These are phyloP conservation scores for Mycena vulgaris DNA, from an alignment of 768 basidiomycete genomes.

Conservation along the genomic window DNA sequence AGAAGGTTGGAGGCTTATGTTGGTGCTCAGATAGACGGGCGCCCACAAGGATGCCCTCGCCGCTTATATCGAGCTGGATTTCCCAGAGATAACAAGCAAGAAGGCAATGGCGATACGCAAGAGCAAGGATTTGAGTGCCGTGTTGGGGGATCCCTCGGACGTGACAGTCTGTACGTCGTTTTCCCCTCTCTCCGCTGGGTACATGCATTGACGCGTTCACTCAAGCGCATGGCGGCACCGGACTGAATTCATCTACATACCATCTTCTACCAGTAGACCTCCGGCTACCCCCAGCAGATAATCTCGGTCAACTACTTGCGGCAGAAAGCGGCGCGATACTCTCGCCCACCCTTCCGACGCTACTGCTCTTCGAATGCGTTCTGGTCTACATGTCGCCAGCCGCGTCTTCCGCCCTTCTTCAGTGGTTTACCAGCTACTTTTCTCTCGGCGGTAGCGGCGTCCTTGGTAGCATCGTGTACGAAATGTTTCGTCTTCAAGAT, in stretches of 20 bases:
- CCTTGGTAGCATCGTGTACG: conserved; percentile 82
- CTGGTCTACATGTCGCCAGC: conserved; percentile 87
- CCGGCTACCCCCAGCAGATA: conserved; percentile 66
- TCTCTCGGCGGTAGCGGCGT: conserved; percentile 47
- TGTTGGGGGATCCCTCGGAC: conserved; percentile 63
- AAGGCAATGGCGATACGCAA: conserved; percentile 89
- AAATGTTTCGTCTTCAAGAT: conserved; percentile 93
- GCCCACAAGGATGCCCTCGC: conserved; percentile 63
- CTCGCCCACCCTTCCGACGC: conserved; percentile 78
- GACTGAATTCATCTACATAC: conserved; percentile 70
- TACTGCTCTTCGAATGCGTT: conserved; percentile 94
- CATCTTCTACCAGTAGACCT: conserved; percentile 87
- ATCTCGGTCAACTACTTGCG: conserved; percentile 58
- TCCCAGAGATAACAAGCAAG: conserved; percentile 85
- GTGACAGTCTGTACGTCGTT: conserved; percentile 60
- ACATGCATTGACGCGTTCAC: conserved; percentile 16
- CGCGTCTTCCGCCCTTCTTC: conserved; percentile 70
- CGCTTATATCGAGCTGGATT: conserved; percentile 92
- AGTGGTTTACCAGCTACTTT: conserved; percentile 81
- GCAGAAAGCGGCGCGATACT: conserved; percentile 57
- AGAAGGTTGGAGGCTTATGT: conserved; percentile 24
- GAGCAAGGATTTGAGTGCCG: conserved; percentile 67
- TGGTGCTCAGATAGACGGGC: conserved; percentile 66
- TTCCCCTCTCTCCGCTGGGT: neutral
- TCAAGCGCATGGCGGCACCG: conserved; percentile 74